Conservation (phyloP, 1,139 yeast species). For the Wickerhamomyces sp. region DNA sequence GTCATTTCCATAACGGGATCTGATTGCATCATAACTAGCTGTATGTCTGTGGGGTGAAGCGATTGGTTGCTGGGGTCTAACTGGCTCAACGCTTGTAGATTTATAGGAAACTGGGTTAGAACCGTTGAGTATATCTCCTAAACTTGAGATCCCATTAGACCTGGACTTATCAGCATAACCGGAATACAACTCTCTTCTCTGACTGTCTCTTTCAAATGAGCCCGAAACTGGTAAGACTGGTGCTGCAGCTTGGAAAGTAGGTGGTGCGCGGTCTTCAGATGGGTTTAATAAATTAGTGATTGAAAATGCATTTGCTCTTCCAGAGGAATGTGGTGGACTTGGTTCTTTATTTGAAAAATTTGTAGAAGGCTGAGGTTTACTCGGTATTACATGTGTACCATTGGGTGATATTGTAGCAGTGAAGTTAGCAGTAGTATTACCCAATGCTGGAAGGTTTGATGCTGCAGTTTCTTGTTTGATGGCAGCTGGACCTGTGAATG, state of each 20-base stretch:
- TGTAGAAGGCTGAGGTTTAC: background rate
- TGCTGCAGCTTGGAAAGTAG: background rate
- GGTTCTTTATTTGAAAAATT: background rate
- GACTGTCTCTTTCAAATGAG: conserved; percentile 3
- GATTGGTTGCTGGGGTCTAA: background rate
- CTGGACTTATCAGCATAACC: background rate
- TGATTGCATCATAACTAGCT: conserved; percentile 4
- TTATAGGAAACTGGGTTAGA: conserved; percentile 15
- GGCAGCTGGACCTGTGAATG: background rate
- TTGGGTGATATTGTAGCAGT: background rate
- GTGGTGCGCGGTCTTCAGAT: conserved; percentile 10
- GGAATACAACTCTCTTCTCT: conserved; percentile 1
- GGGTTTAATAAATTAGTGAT: conserved; percentile 23
- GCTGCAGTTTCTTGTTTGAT: background rate
- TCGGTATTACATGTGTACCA: background rate
- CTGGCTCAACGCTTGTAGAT: conserved; percentile 16
- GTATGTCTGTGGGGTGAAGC: background rate
- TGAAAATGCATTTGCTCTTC: conserved; percentile 20
- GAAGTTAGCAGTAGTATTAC: background rate
- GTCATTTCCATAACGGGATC: conserved; percentile 6
- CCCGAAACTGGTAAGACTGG: conserved; percentile 5
- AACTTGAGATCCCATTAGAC: background rate
- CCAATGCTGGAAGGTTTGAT: conserved; percentile 1
- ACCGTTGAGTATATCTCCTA: background rate
- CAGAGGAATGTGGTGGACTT: background rate